phyloP scores from a whole-genome alignment of 495 filamentous ascomycete species.

The Xeromyces bisporus region DNA sequence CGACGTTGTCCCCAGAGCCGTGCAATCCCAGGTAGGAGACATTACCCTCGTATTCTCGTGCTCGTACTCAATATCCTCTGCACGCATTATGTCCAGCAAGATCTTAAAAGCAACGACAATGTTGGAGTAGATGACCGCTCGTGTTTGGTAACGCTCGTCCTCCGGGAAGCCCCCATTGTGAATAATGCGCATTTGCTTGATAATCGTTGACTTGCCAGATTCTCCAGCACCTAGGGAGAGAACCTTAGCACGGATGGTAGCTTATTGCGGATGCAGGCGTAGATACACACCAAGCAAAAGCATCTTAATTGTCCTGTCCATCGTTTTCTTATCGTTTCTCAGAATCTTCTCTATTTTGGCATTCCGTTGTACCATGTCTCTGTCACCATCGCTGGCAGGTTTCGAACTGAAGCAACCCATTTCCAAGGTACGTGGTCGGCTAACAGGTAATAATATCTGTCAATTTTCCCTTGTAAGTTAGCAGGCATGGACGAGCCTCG shows the following conservation, averaged over 20 bases:
- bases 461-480: no score
- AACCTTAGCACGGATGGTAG: neutral
- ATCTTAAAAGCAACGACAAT: slow-evolving; percentile 77
- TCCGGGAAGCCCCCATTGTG: slow-evolving; percentile 85
- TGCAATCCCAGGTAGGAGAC: neutral
- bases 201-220: slow-evolving; percentile 92
- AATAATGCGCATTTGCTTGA: slow-evolving; percentile 99
- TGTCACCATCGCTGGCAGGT: slow-evolving; percentile 21
- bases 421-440: no score
- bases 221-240: slow-evolving; percentile 66
- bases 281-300: slow-evolving; percentile 52
- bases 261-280: slow-evolving; percentile 1
- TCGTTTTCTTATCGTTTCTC: slow-evolving; percentile 64
- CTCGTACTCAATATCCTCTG: slow-evolving; percentile 61
- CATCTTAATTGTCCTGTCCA: slow-evolving; percentile 68
- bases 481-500: no score
- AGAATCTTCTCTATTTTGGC: slow-evolving; percentile 60
- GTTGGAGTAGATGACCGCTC: slow-evolving; percentile 88
- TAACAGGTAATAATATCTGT: no score
- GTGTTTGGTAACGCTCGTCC: slow-evolving; percentile 80
- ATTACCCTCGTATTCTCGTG: slow-evolving; percentile 61
- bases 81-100: slow-evolving; percentile 85
- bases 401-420: slow-evolving; percentile 32
- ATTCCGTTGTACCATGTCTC: slow-evolving; percentile 24
- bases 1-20: no score